Evolutionary conservation across 495 filamentous ascomycete species (phyloP), one percentile per base, ranked within the genome.

Genomic region (Penicillium nucicola): DNA sequence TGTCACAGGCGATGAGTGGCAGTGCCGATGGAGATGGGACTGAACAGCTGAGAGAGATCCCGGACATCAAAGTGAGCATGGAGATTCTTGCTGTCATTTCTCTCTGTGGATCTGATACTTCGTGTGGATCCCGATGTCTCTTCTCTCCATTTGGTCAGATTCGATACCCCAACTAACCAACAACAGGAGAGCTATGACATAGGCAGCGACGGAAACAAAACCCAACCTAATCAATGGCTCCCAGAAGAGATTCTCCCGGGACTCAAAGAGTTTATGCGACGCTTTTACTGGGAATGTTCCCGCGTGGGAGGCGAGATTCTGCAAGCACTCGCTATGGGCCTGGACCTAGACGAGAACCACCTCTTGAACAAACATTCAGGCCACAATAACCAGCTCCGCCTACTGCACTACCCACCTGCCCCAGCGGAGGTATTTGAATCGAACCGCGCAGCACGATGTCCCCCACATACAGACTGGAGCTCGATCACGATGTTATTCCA

Each of bases 341-440:
- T 86, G 13, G 54, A 61, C 7, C 57, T 74, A 11, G 64, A 71
- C 1, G 77, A 81, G 59, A 56, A 76, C 8, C 77, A 80, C 60
- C 71, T 87, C 31, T 46, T 74, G 10, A 60, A 58, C 17, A 77
- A 77, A 41, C 82, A 84, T 50, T 77, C 74, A 10, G 81, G 79
- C 2, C 66, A 79, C 48, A 77, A 82, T 48, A 82, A 82, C 45
- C 84, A 88, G 58, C 67, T 86, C 3, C 76, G 86, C 3, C 58
- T 89, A 12, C 70, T 88, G 10, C 83, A 88, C 55, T 89, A 89
- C 50, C 82, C 84, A 1, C 70, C 80, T 6, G 68, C 87, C 13
- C 73, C 79, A 32, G 74, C 70, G 7, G 56, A 65, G 17, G 70
- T 65, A 28, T 57, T 77, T 13, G 74, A 79, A 32, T 70, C 63